Evolutionary conservation across 1,139 yeast genomes (phyloP).

Genomic region (Nakaseomyces bracarensis): DNA sequence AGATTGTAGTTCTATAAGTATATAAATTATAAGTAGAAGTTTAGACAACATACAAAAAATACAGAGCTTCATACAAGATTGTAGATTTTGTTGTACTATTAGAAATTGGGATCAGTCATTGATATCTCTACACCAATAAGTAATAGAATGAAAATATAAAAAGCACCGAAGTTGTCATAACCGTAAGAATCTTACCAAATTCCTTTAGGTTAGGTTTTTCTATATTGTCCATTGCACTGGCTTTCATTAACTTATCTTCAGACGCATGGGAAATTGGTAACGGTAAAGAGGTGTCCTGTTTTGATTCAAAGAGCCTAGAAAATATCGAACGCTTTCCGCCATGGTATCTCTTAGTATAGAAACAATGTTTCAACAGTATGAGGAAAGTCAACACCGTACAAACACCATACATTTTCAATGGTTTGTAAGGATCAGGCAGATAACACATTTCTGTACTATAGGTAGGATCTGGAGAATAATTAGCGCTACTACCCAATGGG

Average conservation of each 20-base stretch:
- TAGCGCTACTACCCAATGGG: slow-evolving; percentile 30
- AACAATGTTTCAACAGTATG: slow-evolving; percentile 2
- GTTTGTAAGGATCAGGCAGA: slow-evolving; percentile 59
- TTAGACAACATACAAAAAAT: no score
- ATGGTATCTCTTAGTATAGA: neutral
- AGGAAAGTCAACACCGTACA: slow-evolving; percentile 24
- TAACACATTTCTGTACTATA: slow-evolving; percentile 41
- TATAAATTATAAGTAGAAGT: no score
- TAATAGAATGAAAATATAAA: slow-evolving; percentile 14
- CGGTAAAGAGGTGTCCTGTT: slow-evolving; percentile 11
- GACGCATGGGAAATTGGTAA: slow-evolving; percentile 11
- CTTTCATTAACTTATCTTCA: slow-evolving; percentile 2
- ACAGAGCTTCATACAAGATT: no score
- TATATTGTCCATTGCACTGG: neutral
- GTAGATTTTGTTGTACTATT: no score
- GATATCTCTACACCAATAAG: neutral
- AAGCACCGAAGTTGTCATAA: slow-evolving; percentile 11
- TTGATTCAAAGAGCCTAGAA: neutral
- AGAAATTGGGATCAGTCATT: no score
- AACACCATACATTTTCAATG: slow-evolving; percentile 38
- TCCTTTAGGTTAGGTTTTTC: neutral
- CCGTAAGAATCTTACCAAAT: slow-evolving; percentile 10
- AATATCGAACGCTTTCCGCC: no score
- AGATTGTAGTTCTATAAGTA: no score
- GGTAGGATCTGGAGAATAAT: slow-evolving; percentile 14